These are phyloP conservation scores for Coleophoma eucalyptorum DNA, from an alignment of 2,329 filamentous ascomycete genomes.

Conservation along the genomic window DNA sequence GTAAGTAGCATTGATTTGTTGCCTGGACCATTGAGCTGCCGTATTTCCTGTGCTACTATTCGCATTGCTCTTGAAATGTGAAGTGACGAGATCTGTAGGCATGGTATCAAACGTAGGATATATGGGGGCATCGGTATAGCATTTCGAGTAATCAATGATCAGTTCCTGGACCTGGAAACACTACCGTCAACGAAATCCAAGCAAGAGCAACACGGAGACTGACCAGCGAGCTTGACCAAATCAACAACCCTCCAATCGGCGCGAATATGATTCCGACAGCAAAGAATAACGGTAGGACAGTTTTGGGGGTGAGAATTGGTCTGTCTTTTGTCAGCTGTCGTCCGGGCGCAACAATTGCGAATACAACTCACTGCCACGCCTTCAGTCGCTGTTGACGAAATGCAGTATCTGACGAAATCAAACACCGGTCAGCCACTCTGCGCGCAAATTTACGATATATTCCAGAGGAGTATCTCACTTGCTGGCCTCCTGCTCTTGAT, in stretches of 20 bases:
- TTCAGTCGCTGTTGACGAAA: constrained; percentile 96
- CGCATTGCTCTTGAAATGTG: constrained; percentile 66
- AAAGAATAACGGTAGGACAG: constrained; percentile 88
- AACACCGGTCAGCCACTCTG: constrained; percentile 13
- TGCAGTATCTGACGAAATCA: constrained; percentile 68
- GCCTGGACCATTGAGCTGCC: constrained; percentile 15
- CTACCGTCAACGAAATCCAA: no score
- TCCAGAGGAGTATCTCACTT: constrained; percentile 50
- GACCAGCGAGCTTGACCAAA: constrained; percentile 83
- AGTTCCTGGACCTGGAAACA: constrained; percentile 76
- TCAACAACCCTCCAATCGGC: constrained; percentile 80
- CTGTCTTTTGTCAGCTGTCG: constrained; percentile 39
- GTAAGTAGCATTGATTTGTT: constrained; percentile 35
- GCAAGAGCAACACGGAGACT: constrained; percentile 18
- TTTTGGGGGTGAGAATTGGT: constrained; percentile 93
- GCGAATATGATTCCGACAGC: constrained; percentile 88
- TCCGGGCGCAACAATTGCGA: constrained; percentile 3
- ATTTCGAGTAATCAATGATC: constrained; percentile 84
- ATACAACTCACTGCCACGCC: constrained; percentile 82
- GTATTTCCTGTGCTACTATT: constrained; percentile 23
- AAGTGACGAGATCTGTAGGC: constrained; percentile 51
- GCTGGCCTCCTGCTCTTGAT: constrained; percentile 89
- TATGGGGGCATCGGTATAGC: constrained; percentile 51
- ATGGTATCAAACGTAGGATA: constrained; percentile 43
- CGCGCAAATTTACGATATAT: constrained; percentile 2